Evolutionary conservation across 1,284 basidiomycete genomes (phyloP).

Genomic region (Peniophora sp.): DNA sequence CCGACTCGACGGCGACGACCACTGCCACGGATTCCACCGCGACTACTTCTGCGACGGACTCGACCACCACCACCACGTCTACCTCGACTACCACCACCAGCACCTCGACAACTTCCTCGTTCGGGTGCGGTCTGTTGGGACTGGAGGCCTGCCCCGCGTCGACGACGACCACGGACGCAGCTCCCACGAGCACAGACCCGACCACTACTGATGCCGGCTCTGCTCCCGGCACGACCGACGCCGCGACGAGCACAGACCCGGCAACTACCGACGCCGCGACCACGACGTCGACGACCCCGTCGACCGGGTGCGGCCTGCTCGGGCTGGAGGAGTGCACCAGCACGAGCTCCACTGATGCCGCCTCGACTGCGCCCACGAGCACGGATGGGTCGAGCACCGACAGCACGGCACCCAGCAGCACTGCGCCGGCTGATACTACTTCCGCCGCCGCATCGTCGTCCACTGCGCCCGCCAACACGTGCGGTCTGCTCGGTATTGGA

Average conservation of each 20-base stretch:
- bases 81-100: constrained; percentile 8
- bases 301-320: constrained; percentile 3
- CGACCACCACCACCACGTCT: constrained; percentile 5
- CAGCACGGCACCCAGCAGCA: constrained; percentile 1
- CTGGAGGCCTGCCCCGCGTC: constrained; percentile 5
- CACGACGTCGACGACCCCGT: neutral
- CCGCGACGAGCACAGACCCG: constrained; percentile 2
- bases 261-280: neutral
- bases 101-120: constrained; percentile 4
- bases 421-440: constrained; percentile 4
- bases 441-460: constrained; percentile 9
- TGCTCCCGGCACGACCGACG: neutral
- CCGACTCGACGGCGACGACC: constrained; percentile 4
- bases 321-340: no score
- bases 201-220: neutral
- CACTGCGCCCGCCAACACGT: neutral
- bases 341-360: neutral
- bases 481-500: constrained; percentile 5
- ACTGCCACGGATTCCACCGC: constrained; percentile 7
- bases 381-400: neutral
- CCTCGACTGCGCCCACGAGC: neutral
- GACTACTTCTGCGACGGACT: constrained; percentile 8
- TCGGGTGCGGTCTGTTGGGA: constrained; percentile 13
- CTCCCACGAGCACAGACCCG: neutral
- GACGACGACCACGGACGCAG: neutral